Evolutionary conservation across 75 land plant genomes (phyloP), one percentile per base, ranked within the genome.

Genomic region (Azolla pinnata): DNA sequence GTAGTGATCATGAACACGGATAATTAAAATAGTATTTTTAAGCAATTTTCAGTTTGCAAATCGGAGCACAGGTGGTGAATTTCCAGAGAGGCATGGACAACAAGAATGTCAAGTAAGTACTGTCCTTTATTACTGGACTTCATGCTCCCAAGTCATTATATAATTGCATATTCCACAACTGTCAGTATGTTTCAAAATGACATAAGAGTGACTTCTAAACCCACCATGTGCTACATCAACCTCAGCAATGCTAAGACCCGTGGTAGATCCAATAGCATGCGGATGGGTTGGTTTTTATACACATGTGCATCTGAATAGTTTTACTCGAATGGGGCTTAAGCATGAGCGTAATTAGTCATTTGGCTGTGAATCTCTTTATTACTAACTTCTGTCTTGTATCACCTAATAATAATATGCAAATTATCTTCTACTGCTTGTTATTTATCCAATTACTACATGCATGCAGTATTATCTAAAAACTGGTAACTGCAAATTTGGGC

Each of bases 31-130:
- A 38, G 42, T 14, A 38, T 8, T 8, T 8, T 14, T 38, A 38
- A 18, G n/a, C 23, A 2, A 46, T 46, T 4, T 18, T 23, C 21
- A 46, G 49, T 18, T 46, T 14, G n/a, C 14, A 14, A 18, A 2
- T 18, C 3, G 49, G 4, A 18, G 49, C 17, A 46, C n/a, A 2
- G 21, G 49, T 18, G 49, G 49, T 2, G 49, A 46, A 14, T 46
- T 18, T 19, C 92, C 92, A 57, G 90, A 87, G 57, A 59, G 92
- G 30, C 82, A 85, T 62, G 92, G 92, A 35, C 73, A 84, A 62
- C 59, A 49, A 1, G 85, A 81, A 65, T 87, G 92, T 70, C 80
- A 85, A 59, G 92, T 87, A 54, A 8, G 84, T 61, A 44, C 31
- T 42, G 7, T 4, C 44, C 10, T 42, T 42, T n/a, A n/a, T n/a